These are phyloP conservation scores for Chrysopogon serrulatus DNA, from an alignment of 176 grass and related monocot species.

Conservation along the genomic window DNA sequence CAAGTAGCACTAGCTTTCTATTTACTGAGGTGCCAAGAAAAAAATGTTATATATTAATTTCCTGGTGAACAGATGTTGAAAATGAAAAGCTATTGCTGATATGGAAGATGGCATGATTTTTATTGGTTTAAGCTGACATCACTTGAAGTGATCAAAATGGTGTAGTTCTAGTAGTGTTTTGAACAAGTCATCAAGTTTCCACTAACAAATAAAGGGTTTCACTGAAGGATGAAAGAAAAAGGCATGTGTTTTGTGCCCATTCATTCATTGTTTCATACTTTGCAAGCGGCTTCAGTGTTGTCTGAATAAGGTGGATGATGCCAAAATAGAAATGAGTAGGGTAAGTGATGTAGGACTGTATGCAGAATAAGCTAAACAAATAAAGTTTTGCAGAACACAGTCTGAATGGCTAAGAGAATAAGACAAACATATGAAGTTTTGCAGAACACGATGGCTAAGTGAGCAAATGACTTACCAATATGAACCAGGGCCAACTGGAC, in stretches of 20 bases:
- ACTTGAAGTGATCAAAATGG: neutral
- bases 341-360: neutral
- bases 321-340: constrained; percentile 12
- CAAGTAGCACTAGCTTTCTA: neutral
- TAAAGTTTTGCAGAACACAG: neutral
- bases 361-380: constrained; percentile 6
- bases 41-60: neutral
- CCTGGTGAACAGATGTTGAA: neutral
- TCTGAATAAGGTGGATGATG: neutral
- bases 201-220: too few species aligned
- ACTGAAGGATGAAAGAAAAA: neutral
- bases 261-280: neutral
- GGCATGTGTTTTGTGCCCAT: neutral
- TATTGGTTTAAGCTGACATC: neutral
- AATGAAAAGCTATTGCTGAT: neutral
- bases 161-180: neutral
- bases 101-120: neutral
- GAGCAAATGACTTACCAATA: constrained; percentile 68
- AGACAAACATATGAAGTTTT: neutral
- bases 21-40: neutral
- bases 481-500: constrained; percentile 70
- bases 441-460: neutral
- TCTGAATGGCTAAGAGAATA: neutral
- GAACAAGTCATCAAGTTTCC: neutral
- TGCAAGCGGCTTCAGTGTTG: neutral